Base-by-base conservation (phyloP, 257 asterid genomes). In the Forsythia viridissima region DNA sequence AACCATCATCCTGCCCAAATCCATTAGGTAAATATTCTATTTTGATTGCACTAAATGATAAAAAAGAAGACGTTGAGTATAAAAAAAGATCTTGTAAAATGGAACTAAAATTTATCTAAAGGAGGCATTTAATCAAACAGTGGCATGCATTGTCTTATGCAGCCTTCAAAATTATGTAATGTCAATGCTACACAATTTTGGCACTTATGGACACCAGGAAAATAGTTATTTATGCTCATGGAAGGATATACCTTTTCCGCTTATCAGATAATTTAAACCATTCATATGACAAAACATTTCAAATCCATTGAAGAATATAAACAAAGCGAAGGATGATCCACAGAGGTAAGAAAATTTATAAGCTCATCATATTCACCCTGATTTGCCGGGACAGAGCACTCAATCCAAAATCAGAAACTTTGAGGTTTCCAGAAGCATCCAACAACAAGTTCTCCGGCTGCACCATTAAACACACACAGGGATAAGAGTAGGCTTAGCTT, bases 321-420 rank as follows among this genome's bases (percentile, higher is more conserved):
- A 30, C 34, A 30, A 30, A 30, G 34, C 34, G 24, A 20, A 57
- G 18, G 66, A 5, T 48, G 24, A 37, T 70, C 10, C 0, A 70
- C 63, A 6, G 72, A 74, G 38, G 8, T 16, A 36, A 36, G 44
- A 8, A 3, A 3, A 43, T 39, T 3, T 18, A 13, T 38, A 36
- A 36, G 41, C 30, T 13, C 34, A 61, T n/a, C 30, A 83, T 46
- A 74, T 43, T 84, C 89, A 94, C 98, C 97, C 93, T 80, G 86
- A 92, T 96, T 91, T 93, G 97, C 83, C 90, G 97, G 76, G 98
- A 94, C 77, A 94, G 87, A 79, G 98, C 98, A 85, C 98, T 92
- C 82, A 94, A 82, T 67, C 98, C 98, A 78, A 94, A 90, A 89
- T 94, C 98, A 11, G 98, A 92, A 82, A 94, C 97, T 83, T 94